phyloP scores from a whole-genome alignment of 192 early-diverging fungal genomes.

The Coemansia guatemalensis region DNA sequence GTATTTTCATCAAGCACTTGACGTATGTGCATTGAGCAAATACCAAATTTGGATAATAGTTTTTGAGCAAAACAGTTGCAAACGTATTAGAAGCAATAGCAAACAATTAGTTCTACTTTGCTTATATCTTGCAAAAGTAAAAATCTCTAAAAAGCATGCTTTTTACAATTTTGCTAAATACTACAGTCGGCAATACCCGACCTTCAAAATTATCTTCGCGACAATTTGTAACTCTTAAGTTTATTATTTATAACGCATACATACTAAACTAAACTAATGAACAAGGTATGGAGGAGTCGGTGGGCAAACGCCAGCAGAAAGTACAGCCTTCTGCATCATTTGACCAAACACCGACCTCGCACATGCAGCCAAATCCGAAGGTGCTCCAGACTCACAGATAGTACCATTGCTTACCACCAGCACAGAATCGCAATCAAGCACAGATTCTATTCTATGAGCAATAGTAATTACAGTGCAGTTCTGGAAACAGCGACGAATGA shows the following conservation, averaged over 20 bases:
- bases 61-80: too few relatives aligned
- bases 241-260: too few relatives aligned
- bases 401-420: conserved; percentile 30
- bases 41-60: too few relatives aligned
- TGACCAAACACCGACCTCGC: conserved; percentile 3
- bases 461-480: conserved; percentile 64
- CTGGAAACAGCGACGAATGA: conserved; percentile 56
- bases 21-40: too few relatives aligned
- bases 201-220: too few relatives aligned
- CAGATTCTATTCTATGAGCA: conserved; percentile 58
- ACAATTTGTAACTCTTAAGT: too few relatives aligned
- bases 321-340: neutral
- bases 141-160: neutral
- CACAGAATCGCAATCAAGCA: conserved; percentile 30
- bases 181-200: too few relatives aligned
- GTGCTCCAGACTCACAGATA: conserved; percentile 24
- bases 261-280: neutral
- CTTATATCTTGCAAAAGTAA: neutral
- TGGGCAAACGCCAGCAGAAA: neutral
- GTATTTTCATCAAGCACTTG: too few relatives aligned
- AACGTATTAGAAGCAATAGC: too few relatives aligned
- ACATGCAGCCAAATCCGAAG: conserved; percentile 7
- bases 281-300: conserved; percentile 9
- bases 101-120: too few relatives aligned
- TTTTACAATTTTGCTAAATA: neutral